These are phyloP conservation scores for Fusarium paranaense DNA, from an alignment of 2,329 filamentous ascomycete species.

Conservation along the genomic window DNA sequence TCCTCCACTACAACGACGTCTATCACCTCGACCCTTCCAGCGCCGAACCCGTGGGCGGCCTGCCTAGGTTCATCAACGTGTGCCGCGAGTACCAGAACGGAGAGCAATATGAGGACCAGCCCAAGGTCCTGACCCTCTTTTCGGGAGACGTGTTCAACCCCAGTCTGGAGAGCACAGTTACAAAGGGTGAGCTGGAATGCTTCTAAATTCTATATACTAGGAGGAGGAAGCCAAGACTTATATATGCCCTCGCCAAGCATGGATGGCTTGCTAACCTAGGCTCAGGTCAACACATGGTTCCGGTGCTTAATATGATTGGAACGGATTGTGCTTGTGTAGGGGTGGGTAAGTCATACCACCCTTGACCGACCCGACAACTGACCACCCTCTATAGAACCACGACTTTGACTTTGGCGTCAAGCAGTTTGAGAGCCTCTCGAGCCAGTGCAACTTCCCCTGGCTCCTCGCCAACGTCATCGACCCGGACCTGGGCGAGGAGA, in stretches of 20 bases:
- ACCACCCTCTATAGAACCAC: slow-evolving; percentile 72
- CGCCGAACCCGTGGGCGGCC: slow-evolving; percentile 85
- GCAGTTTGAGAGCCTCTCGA: slow-evolving; percentile 79
- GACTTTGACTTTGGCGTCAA: slow-evolving; percentile 91
- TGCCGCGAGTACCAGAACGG: slow-evolving; percentile 79
- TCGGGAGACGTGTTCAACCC: slow-evolving; percentile 95
- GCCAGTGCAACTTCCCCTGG: slow-evolving; percentile 88
- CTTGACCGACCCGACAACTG: slow-evolving; percentile 25
- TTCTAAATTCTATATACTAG: neutral
- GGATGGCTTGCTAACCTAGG: neutral
- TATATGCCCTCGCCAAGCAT: neutral
- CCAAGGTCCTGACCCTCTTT: slow-evolving; percentile 81
- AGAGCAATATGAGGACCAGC: slow-evolving; percentile 69
- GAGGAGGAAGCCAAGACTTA: neutral
- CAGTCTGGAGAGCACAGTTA: slow-evolving; percentile 87
- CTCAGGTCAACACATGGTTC: slow-evolving; percentile 84
- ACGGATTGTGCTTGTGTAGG: slow-evolving; percentile 87
- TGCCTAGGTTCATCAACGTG: slow-evolving; percentile 82
- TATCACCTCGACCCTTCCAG: slow-evolving; percentile 85
- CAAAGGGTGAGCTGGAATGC: slow-evolving; percentile 71
- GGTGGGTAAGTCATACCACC: slow-evolving; percentile 60
- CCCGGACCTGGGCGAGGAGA: slow-evolving; percentile 79
- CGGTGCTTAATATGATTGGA: slow-evolving; percentile 80
- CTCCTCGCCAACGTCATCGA: slow-evolving; percentile 90
- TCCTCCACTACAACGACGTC: slow-evolving; percentile 94